A percentile compares a stretch with the other conserved stretches of the same genome.
Evolutionary conservation across 768 basidiomycete genomes (phyloP).

Genomic region (Leucocoprinus sp.): DNA sequence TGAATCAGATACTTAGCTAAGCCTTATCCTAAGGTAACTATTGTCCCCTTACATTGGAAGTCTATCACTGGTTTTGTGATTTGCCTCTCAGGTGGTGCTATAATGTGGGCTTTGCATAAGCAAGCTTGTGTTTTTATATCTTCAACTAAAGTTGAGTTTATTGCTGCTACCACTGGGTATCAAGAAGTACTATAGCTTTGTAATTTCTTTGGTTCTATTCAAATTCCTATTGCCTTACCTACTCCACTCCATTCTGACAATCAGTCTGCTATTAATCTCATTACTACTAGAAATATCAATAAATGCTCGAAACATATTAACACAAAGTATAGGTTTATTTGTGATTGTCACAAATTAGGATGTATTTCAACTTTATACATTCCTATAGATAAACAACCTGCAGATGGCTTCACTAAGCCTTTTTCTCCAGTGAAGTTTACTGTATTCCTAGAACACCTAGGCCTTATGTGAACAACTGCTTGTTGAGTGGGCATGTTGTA

Average conservation of each 20-base stretch:
- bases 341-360: conserved; percentile 13
- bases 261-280: conserved; percentile 18
- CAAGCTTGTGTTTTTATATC: conserved; percentile 18
- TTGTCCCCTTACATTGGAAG: no score
- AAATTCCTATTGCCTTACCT: conserved; percentile 2
- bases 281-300: conserved; percentile 17
- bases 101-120: conserved; percentile 21
- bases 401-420: conserved; percentile 15
- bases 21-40: no score
- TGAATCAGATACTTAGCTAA: no score
- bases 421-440: conserved; percentile 5
- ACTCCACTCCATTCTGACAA: conserved; percentile 18
- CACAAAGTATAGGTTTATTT: conserved; percentile 25
- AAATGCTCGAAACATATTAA: conserved; percentile 31
- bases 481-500: conserved; percentile 1
- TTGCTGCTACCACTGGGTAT: conserved; percentile 2
- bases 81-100: conserved; percentile 17
- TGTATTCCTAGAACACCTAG: not conserved
- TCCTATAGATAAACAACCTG: conserved; percentile 14
- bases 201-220: conserved; percentile 5
- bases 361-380: conserved; percentile 13
- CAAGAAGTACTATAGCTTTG: conserved; percentile 9
- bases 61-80: conserved; percentile 22
- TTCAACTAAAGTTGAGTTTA: conserved; percentile 15
- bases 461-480: not conserved